phyloP scores from a whole-genome alignment of 1,139 yeast species.

The Geotrichum fermentans region DNA sequence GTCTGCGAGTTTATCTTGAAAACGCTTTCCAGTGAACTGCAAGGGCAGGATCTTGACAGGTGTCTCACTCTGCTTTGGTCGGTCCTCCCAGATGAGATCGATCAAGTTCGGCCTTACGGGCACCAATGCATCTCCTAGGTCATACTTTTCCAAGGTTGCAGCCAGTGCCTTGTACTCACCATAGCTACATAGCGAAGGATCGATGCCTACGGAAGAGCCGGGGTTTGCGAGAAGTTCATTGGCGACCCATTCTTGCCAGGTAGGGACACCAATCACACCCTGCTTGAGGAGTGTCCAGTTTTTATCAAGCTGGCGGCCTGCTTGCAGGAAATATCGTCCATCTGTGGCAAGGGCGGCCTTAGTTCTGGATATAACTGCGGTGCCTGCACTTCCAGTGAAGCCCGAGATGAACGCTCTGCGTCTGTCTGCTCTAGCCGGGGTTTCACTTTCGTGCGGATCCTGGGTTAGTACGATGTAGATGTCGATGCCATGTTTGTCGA shows the following conservation, averaged over 20 bases:
- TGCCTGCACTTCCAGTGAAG: conserved; percentile 92
- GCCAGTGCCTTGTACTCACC: conserved; percentile 41
- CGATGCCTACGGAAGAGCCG: conserved; percentile 47
- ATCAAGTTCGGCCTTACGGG: conserved; percentile 67
- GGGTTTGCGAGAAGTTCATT: conserved; percentile 33
- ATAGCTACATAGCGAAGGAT: conserved; percentile 65
- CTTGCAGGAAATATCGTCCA: conserved; percentile 92
- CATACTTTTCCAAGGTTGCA: conserved; percentile 34
- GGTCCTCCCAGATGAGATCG: conserved; percentile 66
- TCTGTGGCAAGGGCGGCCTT: conserved; percentile 85
- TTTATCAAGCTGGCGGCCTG: conserved; percentile 71
- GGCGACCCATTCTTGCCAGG: conserved; percentile 86
- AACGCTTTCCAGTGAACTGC: conserved; percentile 42
- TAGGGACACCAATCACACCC: conserved; percentile 66
- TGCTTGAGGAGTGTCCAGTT: conserved; percentile 85
- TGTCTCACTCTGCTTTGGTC: conserved; percentile 37
- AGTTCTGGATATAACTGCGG: conserved; percentile 72
- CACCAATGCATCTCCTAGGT: conserved; percentile 38
- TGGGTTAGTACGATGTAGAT: conserved; percentile 83
- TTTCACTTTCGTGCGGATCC: conserved; percentile 92
- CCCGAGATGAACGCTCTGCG: conserved; percentile 75
- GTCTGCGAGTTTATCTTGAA: conserved; percentile 43
- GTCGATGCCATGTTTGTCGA: conserved; percentile 62
- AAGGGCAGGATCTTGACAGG: conserved; percentile 34
- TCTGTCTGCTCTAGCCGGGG: conserved; percentile 73